Conservation (phyloP, 2,329 filamentous ascomycete species). For the Zasmidium angulare region DNA sequence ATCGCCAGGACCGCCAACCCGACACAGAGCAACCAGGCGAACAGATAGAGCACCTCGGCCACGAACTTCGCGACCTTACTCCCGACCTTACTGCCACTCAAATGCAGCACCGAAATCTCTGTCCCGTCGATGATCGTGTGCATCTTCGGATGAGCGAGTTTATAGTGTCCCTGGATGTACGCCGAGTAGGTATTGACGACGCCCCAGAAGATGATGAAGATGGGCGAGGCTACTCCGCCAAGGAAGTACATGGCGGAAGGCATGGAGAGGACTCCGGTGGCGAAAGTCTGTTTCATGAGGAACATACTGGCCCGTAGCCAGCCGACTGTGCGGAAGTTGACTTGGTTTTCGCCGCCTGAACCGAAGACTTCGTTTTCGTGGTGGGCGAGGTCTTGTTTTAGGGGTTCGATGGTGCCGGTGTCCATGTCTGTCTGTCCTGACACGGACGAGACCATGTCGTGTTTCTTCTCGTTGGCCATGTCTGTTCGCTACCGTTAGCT, state of each 20-base stretch:
- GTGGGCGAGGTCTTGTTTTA: background rate
- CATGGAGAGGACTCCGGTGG: conserved; percentile 20
- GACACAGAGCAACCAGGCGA: conserved; percentile 16
- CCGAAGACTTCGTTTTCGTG: conserved; percentile 13
- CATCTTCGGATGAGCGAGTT: conserved; percentile 19
- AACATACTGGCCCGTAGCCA: conserved; percentile 18
- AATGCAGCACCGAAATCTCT: conserved; percentile 11
- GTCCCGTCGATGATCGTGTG: conserved; percentile 22
- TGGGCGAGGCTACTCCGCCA: conserved; percentile 15
- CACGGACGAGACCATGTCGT: conserved; percentile 3
- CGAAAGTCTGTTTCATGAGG: conserved; percentile 22
- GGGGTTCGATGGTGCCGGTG: background rate
- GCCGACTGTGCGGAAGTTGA: conserved; percentile 20
- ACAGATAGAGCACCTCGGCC: conserved; percentile 10
- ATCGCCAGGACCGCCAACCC: conserved; percentile 13
- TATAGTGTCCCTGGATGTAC: conserved; percentile 21
- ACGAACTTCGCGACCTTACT: conserved; percentile 5
- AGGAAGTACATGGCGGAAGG: conserved; percentile 21
- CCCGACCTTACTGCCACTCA: conserved; percentile 5
- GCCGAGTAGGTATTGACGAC: conserved; percentile 21
- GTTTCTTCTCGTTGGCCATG: conserved; percentile 10
- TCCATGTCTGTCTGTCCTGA: background rate
- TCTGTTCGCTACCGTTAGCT: too few relatives aligned
- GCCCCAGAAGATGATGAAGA: conserved; percentile 21
- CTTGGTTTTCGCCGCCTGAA: conserved; percentile 4